Evolutionary conservation across 306 rosid species (phyloP).

Genomic region (Fragaria iinumae): DNA sequence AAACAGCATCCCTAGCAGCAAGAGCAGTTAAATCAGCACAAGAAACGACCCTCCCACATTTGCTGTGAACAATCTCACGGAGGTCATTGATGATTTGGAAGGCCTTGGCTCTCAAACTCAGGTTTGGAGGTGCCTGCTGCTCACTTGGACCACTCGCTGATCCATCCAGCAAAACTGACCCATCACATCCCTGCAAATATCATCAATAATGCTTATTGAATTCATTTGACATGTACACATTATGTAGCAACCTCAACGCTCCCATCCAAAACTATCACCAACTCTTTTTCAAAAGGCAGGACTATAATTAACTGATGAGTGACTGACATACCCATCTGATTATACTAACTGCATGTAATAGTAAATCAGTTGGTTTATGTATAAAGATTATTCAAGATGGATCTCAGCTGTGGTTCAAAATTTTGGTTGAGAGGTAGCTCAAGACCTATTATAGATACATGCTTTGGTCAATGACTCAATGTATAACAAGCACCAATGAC

Average conservation of each 20-base stretch:
- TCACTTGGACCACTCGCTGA: conserved; percentile 62
- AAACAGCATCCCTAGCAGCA: conserved; percentile 62
- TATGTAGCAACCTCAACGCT: background rate
- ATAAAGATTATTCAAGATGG: background rate
- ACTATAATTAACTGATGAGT: background rate
- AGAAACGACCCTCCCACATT: conserved; percentile 60
- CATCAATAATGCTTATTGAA: background rate
- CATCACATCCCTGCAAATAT: conserved; percentile 68
- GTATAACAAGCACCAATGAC: background rate
- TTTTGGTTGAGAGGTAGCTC: background rate
- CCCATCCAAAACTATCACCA: background rate
- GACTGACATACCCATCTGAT: background rate
- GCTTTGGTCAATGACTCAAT: background rate
- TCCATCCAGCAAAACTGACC: conserved; percentile 60
- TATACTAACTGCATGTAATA: background rate
- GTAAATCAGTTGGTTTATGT: background rate
- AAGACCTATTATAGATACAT: background rate
- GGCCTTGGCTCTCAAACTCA: conserved; percentile 40
- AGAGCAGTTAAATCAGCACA: conserved; percentile 62
- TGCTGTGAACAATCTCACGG: conserved; percentile 32
- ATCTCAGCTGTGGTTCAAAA: background rate
- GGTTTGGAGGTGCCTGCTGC: conserved; percentile 57
- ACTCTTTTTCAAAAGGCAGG: background rate
- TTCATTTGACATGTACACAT: background rate
- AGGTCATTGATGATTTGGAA: conserved; percentile 53